phyloP scores from a whole-genome alignment of 805 yeast species.

The Pichia phayaonensis region DNA sequence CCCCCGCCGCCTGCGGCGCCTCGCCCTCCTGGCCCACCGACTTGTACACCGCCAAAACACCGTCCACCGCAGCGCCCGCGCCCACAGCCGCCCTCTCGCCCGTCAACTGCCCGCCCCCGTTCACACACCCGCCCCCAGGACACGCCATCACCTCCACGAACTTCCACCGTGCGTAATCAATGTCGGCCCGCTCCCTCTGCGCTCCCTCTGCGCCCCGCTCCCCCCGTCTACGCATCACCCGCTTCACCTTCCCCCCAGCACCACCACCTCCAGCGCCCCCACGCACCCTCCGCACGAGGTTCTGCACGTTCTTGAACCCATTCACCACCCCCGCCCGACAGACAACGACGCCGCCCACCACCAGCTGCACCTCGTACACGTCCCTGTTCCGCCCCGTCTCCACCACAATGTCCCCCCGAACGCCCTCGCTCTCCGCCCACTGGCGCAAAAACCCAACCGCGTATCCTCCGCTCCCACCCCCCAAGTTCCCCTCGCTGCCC shows the following conservation, averaged over 20 bases:
- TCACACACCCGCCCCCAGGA: constrained; percentile 86
- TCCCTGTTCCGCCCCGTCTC: constrained; percentile 66
- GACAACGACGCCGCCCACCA: constrained; percentile 33
- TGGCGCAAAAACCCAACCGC: constrained; percentile 16
- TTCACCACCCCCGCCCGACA: constrained; percentile 63
- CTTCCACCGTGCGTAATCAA: constrained; percentile 63
- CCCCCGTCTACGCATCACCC: not conserved
- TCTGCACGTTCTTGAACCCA: constrained; percentile 93
- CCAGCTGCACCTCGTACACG: constrained; percentile 58
- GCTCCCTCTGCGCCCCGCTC: too few species aligned
- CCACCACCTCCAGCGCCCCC: constrained; percentile 30
- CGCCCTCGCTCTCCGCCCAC: constrained; percentile 3
- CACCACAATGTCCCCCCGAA: not conserved
- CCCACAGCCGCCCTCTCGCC: constrained; percentile 34
- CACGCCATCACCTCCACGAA: constrained; percentile 97
- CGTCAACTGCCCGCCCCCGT: constrained; percentile 97
- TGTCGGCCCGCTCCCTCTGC: constrained; percentile 7
- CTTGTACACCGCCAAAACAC: not conserved
- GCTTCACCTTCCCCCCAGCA: not conserved
- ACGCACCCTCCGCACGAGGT: constrained; percentile 76
- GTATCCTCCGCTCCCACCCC: constrained; percentile 40
- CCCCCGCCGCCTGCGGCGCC: not conserved
- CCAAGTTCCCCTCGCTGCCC: constrained; percentile 82
- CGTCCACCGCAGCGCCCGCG: not conserved
- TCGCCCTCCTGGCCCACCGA: too few species aligned